Conservation (phyloP, 805 yeast genomes). For the Spathaspora passalidarum region DNA sequence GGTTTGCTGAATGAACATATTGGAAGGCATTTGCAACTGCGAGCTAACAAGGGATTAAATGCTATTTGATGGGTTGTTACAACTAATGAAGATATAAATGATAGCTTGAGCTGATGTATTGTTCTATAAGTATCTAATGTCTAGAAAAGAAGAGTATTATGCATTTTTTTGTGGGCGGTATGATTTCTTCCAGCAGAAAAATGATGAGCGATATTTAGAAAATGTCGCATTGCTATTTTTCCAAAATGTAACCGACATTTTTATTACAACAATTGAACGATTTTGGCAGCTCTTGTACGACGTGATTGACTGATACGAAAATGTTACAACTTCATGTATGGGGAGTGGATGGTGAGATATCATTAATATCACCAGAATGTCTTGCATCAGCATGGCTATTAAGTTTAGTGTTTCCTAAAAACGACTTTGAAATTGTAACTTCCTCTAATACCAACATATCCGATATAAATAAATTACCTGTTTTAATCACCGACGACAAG, state of each 20-base stretch:
- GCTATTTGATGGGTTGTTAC: no score
- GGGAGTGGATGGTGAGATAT: constrained; percentile 43
- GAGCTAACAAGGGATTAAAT: not conserved
- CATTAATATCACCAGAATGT: constrained; percentile 51
- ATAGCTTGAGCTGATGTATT: not conserved
- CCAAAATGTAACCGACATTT: not conserved
- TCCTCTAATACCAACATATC: constrained; percentile 60
- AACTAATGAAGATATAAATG: no score
- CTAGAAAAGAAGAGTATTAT: not conserved
- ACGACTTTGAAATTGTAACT: constrained; percentile 38
- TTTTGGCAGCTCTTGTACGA: no score
- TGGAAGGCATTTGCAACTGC: no score
- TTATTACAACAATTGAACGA: not conserved
- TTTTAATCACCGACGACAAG: constrained; percentile 15
- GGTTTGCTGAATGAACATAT: constrained; percentile 10
- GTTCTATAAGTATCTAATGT: not conserved
- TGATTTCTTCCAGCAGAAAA: not conserved
- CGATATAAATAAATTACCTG: constrained; percentile 48
- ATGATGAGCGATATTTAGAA: not conserved
- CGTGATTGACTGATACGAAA: no score
- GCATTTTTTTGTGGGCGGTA: no score
- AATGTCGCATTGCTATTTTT: not conserved
- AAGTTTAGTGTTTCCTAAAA: constrained; percentile 16
- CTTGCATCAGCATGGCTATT: constrained; percentile 47
- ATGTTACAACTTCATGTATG: constrained; percentile 47